Evolutionary conservation across 192 early-diverging fungal species (phyloP), one percentile per base, ranked within the genome.

Genomic region (Coemansia sp.): DNA sequence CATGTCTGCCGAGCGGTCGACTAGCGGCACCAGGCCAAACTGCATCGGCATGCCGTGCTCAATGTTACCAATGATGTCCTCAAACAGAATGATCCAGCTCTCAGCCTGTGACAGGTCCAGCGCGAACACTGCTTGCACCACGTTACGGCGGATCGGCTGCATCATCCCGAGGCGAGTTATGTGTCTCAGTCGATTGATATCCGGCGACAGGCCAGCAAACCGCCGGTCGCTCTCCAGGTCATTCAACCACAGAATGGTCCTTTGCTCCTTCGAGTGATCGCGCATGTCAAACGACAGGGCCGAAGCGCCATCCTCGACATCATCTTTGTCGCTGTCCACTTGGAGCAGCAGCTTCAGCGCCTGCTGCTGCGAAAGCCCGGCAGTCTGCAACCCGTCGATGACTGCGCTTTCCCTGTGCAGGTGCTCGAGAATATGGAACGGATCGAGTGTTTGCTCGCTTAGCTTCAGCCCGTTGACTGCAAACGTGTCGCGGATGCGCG

Each of bases 211-310:
- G 22, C 57, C 41, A 2, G 67, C 52, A 66, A 97, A 99, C 11
- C 85, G 79, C 0, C 51, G 38, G 56, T 99, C 96, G 14, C 75
- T 86, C 55, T 91, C 92, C 17, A 99, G 67, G 66, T 99, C 89
- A 64, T 97, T 99, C 65, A 85, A 79, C 96, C 96, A 99, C 19
- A 88, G 47, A 12, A 92, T 64, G 2, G 76, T 27, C 35, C 82
- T 79, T 20, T 70, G 52, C 14, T 81, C 57, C 8, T 62, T 50
- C 8, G 75, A 67, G 5, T 50, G 64, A 48, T 88, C 84, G 27
- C 92, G 89, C 23, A 91, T 84, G 60, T 97, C 93, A 65, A 90
- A 95, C 1, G 82, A 58, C 5, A 72, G 40, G 1, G 55, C 27
- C n/a, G 65, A 50, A n/a, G n/a, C n/a, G n/a, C n/a, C n/a, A 12